Base-by-base conservation (phyloP, 2,329 filamentous ascomycete genomes). In the Emmonsia crescens region DNA sequence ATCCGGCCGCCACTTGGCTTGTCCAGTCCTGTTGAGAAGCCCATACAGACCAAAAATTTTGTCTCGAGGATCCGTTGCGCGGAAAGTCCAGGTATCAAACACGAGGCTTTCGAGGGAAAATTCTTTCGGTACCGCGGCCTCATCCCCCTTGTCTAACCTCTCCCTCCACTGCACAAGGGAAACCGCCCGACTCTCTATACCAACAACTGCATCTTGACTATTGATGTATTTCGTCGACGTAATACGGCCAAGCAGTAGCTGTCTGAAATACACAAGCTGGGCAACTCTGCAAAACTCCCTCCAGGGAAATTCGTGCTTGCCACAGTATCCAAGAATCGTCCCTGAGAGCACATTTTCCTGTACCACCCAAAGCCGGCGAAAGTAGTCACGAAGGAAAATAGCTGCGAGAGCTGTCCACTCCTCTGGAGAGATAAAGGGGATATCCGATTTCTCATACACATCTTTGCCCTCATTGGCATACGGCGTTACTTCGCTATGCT, bases 321-420 rank as follows among this genome's bases (percentile, higher is more conserved):
- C 65, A 36, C 65, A 66, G 21, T 58, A 60, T 40, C 62, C 61
- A 27, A 66, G 27, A 27, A 63, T 58, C n/a, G 57, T 61, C 27
- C 56, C 54, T 14, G 66, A 65, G 12, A 68, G 60, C 21, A 63
- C 60, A 40, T 66, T 62, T 58, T 69, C 67, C 46, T 69, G 67
- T 5, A 68, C 63, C 5, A 69, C 64, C 67, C 67, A 69, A 5
- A 68, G 63, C 12, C 67, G 56, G 10, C 62, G 52, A 62, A 67
- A 69, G 54, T 66, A 69, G 21, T 59, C 60, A 33, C 65, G 62
- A n/a, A 57, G 61, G 16, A 69, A 61, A 31, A 69, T 42, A 14
- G 62, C 52, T 9, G 62, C 62, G 24, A 65, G 31, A 19, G 64
- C 57, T 8, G 51, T 49, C 62, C 62, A 65, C 48, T 64, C 64